phyloP scores from a whole-genome alignment of 2,329 filamentous ascomycete genomes.

The Fusarium pilosicola region DNA sequence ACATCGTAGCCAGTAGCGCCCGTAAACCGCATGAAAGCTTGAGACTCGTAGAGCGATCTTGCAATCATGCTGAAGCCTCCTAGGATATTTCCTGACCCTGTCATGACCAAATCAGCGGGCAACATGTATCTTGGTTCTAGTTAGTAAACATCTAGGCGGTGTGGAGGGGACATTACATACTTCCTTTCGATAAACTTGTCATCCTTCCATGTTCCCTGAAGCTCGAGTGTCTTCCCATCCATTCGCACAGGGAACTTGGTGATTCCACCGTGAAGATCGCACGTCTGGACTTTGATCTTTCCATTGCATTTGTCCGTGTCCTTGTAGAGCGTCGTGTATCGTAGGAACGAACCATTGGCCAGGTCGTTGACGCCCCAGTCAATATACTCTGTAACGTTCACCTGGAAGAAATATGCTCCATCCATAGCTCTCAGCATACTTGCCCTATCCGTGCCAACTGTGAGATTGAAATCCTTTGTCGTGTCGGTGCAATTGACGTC shows the following conservation, averaged over 20 bases:
- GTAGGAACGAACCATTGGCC: constrained; percentile 26
- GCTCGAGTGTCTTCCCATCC: background rate
- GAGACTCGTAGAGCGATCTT: constrained; percentile 8
- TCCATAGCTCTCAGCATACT: constrained; percentile 10
- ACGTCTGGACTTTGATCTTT: constrained; percentile 27
- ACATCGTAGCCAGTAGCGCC: constrained; percentile 33
- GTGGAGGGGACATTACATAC: background rate
- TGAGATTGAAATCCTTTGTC: constrained; percentile 17
- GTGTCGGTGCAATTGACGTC: constrained; percentile 31
- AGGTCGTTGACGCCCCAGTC: background rate
- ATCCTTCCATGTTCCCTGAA: constrained; percentile 26
- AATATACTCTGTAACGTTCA: constrained; percentile 29
- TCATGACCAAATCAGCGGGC: background rate
- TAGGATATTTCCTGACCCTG: constrained; percentile 24
- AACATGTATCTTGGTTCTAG: constrained; percentile 16
- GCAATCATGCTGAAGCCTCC: constrained; percentile 32
- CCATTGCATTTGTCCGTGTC: constrained; percentile 15
- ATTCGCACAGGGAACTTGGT: constrained; percentile 19
- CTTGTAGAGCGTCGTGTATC: constrained; percentile 31
- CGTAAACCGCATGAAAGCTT: constrained; percentile 22
- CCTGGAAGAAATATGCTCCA: constrained; percentile 25
- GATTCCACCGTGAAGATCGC: constrained; percentile 34
- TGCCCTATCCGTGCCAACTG: background rate
- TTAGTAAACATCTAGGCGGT: background rate
- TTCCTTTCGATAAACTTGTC: constrained; percentile 34